phyloP scores from a whole-genome alignment of 2,329 filamentous ascomycete genomes.

The Colletotrichum chrysophilum region DNA sequence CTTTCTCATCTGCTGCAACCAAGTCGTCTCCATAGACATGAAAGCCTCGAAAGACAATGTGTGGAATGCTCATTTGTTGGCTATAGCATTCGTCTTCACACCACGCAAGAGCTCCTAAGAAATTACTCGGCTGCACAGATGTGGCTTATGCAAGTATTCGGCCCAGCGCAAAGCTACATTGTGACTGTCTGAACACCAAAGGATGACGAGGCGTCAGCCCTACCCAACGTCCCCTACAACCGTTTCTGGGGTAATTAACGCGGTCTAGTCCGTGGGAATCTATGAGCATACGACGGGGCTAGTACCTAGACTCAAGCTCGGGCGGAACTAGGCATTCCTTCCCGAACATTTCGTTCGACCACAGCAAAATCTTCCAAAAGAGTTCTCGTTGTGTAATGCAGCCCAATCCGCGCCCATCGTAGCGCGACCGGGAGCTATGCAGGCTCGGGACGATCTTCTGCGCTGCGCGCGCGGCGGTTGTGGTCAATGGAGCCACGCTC shows the following conservation, averaged over 20 bases:
- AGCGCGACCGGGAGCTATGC: not conserved
- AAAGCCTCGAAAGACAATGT: fast-evolving
- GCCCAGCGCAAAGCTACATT: not conserved
- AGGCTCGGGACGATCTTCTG: not conserved
- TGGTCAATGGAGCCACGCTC: not conserved
- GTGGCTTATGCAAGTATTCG: not conserved
- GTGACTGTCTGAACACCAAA: not conserved
- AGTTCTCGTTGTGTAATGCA: not conserved
- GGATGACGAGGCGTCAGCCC: not conserved
- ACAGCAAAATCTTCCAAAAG: fast-evolving
- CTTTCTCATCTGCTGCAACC: not conserved
- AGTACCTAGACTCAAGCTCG: not conserved
- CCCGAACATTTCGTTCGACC: not conserved
- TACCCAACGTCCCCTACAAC: not conserved
- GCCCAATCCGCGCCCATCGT: not conserved
- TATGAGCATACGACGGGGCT: not conserved
- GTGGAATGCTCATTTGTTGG: not conserved
- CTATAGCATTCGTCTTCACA: not conserved
- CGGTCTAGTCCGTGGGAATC: not conserved
- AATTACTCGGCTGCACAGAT: not conserved
- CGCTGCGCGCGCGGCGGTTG: too few relatives aligned
- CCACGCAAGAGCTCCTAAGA: fast-evolving
- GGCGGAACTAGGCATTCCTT: not conserved
- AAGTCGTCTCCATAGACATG: not conserved
- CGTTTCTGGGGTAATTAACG: not conserved